Evolutionary conservation across 495 filamentous ascomycete genomes (phyloP).

Genomic region (Podospora appendiculata): DNA sequence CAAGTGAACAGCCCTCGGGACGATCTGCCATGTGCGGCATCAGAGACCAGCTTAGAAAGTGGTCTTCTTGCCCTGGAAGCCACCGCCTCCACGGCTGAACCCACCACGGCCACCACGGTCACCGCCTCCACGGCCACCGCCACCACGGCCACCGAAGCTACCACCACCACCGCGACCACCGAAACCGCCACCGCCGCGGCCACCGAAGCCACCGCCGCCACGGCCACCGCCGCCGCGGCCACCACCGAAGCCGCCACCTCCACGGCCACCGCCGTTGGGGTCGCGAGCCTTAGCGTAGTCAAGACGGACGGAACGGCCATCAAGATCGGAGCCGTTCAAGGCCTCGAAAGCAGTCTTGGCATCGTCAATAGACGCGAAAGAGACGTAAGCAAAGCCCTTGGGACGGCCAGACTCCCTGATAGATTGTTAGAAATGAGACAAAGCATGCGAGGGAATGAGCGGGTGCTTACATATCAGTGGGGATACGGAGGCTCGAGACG

Average conservation of each 20-base stretch:
- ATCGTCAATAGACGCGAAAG: conserved; percentile 76
- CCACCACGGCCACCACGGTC: conserved; percentile 26
- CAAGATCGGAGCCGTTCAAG: conserved; percentile 69
- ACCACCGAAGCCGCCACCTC: conserved; percentile 37
- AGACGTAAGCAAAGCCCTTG: conserved; percentile 95
- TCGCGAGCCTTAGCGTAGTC: conserved; percentile 81
- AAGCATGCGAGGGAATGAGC: not conserved
- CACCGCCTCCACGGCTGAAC: conserved; percentile 40
- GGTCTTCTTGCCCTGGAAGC: conserved; percentile 85
- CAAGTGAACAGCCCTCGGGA: conserved; percentile 32
- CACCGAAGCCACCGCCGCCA: conserved; percentile 43
- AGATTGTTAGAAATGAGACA: conserved; percentile 26
- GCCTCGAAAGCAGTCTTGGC: conserved; percentile 66
- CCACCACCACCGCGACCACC: conserved; percentile 43
- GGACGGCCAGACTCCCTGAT: conserved; percentile 67
- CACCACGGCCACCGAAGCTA: conserved; percentile 36
- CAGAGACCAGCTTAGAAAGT: conserved; percentile 58
- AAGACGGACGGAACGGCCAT: conserved; percentile 71
- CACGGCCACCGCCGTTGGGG: conserved; percentile 45
- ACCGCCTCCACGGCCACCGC: conserved; percentile 28
- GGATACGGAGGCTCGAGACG: conserved; percentile 76
- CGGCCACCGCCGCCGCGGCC: conserved; percentile 42
- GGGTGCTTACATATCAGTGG: conserved; percentile 64
- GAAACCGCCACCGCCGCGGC: conserved; percentile 48
- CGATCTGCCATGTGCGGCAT: conserved; percentile 28